Base-by-base conservation (phyloP, 2,329 filamentous ascomycete species). In the Diaporthe vaccinii region DNA sequence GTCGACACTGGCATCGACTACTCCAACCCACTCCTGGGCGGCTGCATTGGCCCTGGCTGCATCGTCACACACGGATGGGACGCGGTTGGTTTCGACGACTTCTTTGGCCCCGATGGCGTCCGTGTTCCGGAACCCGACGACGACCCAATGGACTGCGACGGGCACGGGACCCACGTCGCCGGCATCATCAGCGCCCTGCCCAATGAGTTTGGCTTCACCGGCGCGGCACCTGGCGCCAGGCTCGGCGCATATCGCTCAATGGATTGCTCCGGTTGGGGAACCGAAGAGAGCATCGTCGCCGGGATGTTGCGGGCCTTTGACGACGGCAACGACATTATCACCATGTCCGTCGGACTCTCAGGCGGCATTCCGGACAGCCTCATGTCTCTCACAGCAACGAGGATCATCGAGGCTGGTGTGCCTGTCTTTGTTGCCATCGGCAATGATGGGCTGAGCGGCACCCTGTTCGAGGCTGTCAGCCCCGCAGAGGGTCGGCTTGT, bases 251-350 rank as follows among this genome's bases (percentile, higher is more conserved):
- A 61, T 17, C 58, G 58, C 22, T 39, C 58, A 2, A 39, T 61
- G 58, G 58, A 61, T 25, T 61, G 58, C 58, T 25, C 12, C 28
- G 58, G 58, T 2, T 61, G 22, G 20, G 58, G 58, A 1, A 61
- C 58, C 15, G 58, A 61, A 17, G 58, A 61, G 58, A 61, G 22
- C 58, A 61, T 61, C 22, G 36, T 41, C 22, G 58, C 58, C 34
- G 58, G 34, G 9, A 61, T 61, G 58, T 41, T 61, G 58, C 58
- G 58, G 22, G 58, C 58, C 58, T 61, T 61, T 61, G 58, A 61
- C 34, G 58, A 61, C 12, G 58, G 58, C 8, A 39, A 25, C 58
- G 36, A 61, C 14, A 61, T 61, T 15, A 61, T 61, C 4, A 61
- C 58, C 58, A 61, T 61, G 58, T 61, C 58, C 6, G 34, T 61